Conservation (phyloP, 2,329 filamentous ascomycete species). For the Chaetoscypha palmicola region DNA sequence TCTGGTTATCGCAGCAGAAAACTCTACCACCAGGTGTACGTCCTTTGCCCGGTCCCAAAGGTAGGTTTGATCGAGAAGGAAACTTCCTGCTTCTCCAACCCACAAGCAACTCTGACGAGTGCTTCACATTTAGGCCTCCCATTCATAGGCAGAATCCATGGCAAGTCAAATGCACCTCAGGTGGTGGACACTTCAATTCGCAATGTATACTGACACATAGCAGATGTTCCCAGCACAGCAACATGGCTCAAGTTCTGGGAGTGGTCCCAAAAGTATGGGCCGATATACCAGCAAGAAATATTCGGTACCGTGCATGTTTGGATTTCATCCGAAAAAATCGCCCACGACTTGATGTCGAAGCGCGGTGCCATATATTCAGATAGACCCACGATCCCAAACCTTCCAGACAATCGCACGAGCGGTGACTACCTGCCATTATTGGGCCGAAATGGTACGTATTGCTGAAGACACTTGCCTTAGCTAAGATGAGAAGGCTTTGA, state of each 20-base stretch:
- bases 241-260: conserved; percentile 43
- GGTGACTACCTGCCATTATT: conserved; percentile 41
- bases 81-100: neutral
- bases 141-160: conserved; percentile 38
- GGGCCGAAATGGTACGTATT: conserved; percentile 35
- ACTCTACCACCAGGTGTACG: conserved; percentile 15
- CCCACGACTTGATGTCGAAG: conserved; percentile 38
- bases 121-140: conserved; percentile 33
- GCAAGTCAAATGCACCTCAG: neutral
- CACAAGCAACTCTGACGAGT: conserved; percentile 1
- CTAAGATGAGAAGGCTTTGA: neutral
- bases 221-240: conserved; percentile 35
- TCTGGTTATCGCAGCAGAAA: conserved; percentile 10
- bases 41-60: conserved; percentile 18
- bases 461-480: no score
- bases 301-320: conserved; percentile 42
- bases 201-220: neutral
- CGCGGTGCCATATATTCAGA: conserved; percentile 41
- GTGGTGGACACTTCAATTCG: neutral
- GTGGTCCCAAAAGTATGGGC: conserved; percentile 40
- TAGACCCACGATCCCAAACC: conserved; percentile 38
- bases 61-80: conserved; percentile 1
- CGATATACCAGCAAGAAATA: conserved; percentile 41
- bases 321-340: conserved; percentile 41
- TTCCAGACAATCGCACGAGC: conserved; percentile 41